Conservation (phyloP, 805 yeast species). For the Starmerella bombi region DNA sequence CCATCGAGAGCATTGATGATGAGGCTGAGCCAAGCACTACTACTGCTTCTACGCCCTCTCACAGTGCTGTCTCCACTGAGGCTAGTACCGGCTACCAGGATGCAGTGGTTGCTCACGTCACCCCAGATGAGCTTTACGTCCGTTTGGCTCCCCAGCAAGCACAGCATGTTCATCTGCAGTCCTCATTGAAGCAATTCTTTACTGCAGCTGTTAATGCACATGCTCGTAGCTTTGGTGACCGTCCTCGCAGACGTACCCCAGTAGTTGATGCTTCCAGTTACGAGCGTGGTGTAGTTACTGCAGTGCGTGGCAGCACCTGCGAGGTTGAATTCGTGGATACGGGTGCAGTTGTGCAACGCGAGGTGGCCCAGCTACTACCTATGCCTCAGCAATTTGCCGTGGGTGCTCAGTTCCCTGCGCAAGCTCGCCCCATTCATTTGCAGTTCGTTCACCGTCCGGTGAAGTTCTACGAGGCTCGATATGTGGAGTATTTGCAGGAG, state of each 20-base stretch:
- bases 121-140: conserved; percentile 19
- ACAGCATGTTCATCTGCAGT: conserved; percentile 16
- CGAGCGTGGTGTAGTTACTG: conserved; percentile 40
- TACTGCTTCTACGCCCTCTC: conserved; percentile 15
- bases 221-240: conserved; percentile 20
- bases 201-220: conserved; percentile 25
- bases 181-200: conserved; percentile 24
- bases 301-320: conserved; percentile 33
- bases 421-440: conserved; percentile 24
- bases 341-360: conserved; percentile 40
- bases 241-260: conserved; percentile 41
- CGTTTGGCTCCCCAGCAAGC: conserved; percentile 19
- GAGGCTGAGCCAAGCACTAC: conserved; percentile 20
- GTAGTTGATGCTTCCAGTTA: conserved; percentile 45
- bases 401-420: conserved; percentile 27
- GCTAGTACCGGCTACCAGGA: conserved; percentile 26
- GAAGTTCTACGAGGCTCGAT: conserved; percentile 41
- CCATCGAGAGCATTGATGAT: conserved; percentile 29
- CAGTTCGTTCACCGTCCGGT: conserved; percentile 49
- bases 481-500: conserved; percentile 43
- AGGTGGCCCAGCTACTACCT: conserved; percentile 35
- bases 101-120: conserved; percentile 25
- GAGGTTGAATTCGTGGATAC: conserved; percentile 50
- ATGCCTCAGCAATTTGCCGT: conserved; percentile 49
- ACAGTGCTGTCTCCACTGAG: conserved; percentile 14